phyloP scores from a whole-genome alignment of 768 basidiomycete genomes.

The Rhizopogon vesiculosus region DNA sequence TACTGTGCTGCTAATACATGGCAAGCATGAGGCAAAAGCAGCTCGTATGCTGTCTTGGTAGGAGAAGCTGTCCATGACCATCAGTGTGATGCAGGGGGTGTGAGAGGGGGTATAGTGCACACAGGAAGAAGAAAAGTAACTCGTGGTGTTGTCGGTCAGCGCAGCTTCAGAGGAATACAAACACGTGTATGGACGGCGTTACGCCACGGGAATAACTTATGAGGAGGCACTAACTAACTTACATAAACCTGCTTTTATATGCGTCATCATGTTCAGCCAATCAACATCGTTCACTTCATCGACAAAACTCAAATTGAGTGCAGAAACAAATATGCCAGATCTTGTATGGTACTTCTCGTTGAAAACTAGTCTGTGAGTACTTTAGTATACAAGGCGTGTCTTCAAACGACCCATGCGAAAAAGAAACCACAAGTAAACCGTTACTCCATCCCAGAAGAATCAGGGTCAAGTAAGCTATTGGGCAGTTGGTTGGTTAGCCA shows the following conservation, averaged over 20 bases:
- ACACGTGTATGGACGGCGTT: background rate
- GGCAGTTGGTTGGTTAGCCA: background rate
- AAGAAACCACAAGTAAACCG: background rate
- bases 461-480: slow-evolving; percentile 2
- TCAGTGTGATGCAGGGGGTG: background rate
- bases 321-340: background rate
- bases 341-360: background rate
- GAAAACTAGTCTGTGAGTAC: background rate
- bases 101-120: no score
- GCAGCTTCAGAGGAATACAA: background rate
- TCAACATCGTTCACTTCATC: no score
- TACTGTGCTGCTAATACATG: slow-evolving; percentile 41
- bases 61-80: slow-evolving; percentile 44
- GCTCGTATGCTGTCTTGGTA: slow-evolving; percentile 61
- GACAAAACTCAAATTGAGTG: background rate
- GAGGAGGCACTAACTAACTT: no score
- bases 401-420: background rate
- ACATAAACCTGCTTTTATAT: no score
- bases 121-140: background rate
- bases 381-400: background rate
- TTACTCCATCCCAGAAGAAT: background rate
- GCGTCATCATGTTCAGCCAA: no score
- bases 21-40: slow-evolving; percentile 53
- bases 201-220: no score
- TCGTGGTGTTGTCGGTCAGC: no score